Evolutionary conservation across 2,329 filamentous ascomycete species (phyloP), one percentile per base, ranked within the genome.

Genomic region (Chaetomiaceae sp.): DNA sequence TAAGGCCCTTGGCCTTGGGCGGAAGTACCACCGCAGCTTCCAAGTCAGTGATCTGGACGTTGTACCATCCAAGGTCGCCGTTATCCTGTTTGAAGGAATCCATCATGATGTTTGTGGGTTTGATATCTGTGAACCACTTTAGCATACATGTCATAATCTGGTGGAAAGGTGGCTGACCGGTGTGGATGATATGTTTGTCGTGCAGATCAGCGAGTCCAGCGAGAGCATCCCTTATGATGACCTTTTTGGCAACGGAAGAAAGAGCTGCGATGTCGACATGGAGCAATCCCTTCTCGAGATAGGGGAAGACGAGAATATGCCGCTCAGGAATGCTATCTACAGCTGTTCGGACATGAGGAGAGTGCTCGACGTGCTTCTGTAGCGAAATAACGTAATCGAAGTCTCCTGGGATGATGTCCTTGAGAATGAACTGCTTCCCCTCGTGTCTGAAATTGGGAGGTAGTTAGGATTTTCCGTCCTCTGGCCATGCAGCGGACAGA

Each of bases 81-180:
- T n/a, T n/a, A n/a, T n/a, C n/a, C n/a, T n/a, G n/a, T n/a, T n/a
- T n/a, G n/a, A n/a, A n/a, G n/a, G n/a, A n/a, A n/a, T n/a, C n/a
- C n/a, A n/a, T 53, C 43, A 55, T 53, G 39, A 55, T 55, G 47
- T 55, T 55, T 42, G 50, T 55, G 34, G 53, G 50, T 43, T 55
- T 55, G 47, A 55, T 53, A 45, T 53, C 53, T 55, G 34, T 50
- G 40, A 43, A 50, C 35, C 30, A 46, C 46, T 21, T 54, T 40
- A 54, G 48, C 39, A 41, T n/a, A 30, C 20, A 31, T 40, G 14
- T 44, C 27, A 37, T 20, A 23, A 48, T 45, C 16, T 19, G 30
- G 25, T 31, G 33, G 45, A n/a, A 48, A 46, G 34, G 23, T 13
- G 42, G 27, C 49, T 50, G 33, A 52, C 53, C 49, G 33, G 49